Base-by-base conservation (phyloP, 78 protist genomes). In the Parvularia atlantis region DNA sequence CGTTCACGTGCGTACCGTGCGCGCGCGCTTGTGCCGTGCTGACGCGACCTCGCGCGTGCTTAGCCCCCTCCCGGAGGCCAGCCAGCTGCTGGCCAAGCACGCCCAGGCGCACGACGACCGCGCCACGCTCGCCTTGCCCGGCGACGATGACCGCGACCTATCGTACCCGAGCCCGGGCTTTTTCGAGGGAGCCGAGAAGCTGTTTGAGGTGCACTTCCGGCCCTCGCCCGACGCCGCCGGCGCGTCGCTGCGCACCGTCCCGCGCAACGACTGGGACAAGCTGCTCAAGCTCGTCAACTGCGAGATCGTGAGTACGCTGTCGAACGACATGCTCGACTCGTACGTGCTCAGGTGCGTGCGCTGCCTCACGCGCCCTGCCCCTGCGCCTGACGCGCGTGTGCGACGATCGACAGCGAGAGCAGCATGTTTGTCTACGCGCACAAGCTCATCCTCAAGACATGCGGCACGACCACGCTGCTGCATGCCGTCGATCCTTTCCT, bases 111-210 rank as follows among this genome's bases (percentile, higher is more conserved):
- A n/a, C n/a, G n/a, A n/a, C n/a, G n/a, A n/a, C n/a, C n/a, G n/a
- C n/a, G n/a, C n/a, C n/a, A n/a, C n/a, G n/a, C n/a, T n/a, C n/a
- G n/a, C n/a, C n/a, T n/a, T n/a, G n/a, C n/a, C n/a, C n/a, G n/a
- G n/a, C n/a, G n/a, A n/a, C n/a, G n/a, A n/a, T n/a, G n/a, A n/a
- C n/a, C n/a, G n/a, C n/a, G n/a, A n/a, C n/a, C n/a, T n/a, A n/a
- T n/a, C n/a, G n/a, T n/a, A n/a, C n/a, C n/a, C n/a, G n/a, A n/a
- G n/a, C n/a, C 46, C 46, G 46, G 86, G 75, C 41, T 84, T 84
- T n/a, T 92, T 92, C 65, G 97, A 92, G 64, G 97, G 97, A 3
- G 83, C 90, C 31, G 97, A 92, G 75, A 92, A 92, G 84, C 86
- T 82, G 52, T 63, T 92, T 33, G 93, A 89, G 41, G 76, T 89